Evolutionary conservation across 2,329 filamentous ascomycete genomes (phyloP), one percentile per base, ranked within the genome.

Genomic region (Neofusicoccum kwambonambiense): DNA sequence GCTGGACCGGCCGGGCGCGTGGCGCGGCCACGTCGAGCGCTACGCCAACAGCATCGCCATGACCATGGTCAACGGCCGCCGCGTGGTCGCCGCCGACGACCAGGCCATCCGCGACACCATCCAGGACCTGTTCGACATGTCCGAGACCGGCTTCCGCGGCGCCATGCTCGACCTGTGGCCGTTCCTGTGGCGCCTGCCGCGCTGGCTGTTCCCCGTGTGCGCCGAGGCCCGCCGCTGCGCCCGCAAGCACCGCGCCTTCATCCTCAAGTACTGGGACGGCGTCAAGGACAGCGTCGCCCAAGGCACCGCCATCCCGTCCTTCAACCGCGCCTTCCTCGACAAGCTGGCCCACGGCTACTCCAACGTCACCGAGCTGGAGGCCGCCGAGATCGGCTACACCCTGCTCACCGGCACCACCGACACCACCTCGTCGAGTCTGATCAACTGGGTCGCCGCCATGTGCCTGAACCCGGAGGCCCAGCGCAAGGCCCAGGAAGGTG

Each of bases 371-470:
- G 58, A 62, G 45, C 13, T 8, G 2, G 58, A 51, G 34, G 31
- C 41, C 7, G 45, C 58, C 1, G 58, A 62, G 19, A 39, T 50
- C 11, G 45, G 58, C 5, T 34, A 49, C 17, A 11, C 22, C 2
- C 34, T 62, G 34, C 12, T 62, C 1, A 62, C 58, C 2, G 58
- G 27, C 15, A 45, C 58, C 0, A 49, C 68, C 3, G 69, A 71
- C 54, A 52, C 64, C 4, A 42, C 64, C 4, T 35, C 64, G 6
- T 44, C 9, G 3, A 52, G 76, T 19, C 71, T 79, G 11, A 67
- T 75, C 1, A 70, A 75, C 2, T 76, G 78, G 54, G 70, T 79
- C 47, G 72, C 68, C 12, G 70, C 69, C 31, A 73, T 75, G 71
- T 66, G 66, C 5, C 34, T 66, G 41, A 68, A 69, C 44, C 72